Evolutionary conservation across 768 basidiomycete species (phyloP).

Genomic region (Rhizopogon vinicolor): DNA sequence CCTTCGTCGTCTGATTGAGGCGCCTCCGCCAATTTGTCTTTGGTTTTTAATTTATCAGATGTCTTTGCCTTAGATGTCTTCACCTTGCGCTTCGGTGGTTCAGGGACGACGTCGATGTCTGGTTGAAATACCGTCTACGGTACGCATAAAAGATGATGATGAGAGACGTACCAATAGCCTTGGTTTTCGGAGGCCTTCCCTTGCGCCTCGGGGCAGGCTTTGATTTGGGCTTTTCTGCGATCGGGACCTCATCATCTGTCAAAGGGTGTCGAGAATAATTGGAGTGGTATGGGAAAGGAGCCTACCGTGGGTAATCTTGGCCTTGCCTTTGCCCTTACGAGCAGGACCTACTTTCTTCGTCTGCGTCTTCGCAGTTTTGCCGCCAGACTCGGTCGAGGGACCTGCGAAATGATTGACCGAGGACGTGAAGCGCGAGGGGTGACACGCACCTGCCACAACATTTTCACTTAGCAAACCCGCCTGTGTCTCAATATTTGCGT

Average conservation of each 20-base stretch:
- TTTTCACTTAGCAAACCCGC: background rate
- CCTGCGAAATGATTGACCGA: background rate
- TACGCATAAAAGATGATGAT: background rate
- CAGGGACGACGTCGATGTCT: background rate
- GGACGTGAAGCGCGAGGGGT: background rate
- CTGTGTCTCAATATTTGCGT: background rate
- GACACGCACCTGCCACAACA: background rate
- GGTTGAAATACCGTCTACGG: background rate
- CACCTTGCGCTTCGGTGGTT: conserved; percentile 1
- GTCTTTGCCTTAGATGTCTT: background rate
- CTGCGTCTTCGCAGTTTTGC: background rate
- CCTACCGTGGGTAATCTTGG: background rate
- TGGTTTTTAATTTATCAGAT: conserved; percentile 2
- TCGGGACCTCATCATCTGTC: background rate
- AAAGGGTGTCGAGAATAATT: background rate
- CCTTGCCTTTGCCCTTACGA: background rate
- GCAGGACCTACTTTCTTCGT: background rate
- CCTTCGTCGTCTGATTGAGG: conserved; percentile 21
- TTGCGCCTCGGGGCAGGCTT: conserved; percentile 14
- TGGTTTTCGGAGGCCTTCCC: conserved; percentile 8
- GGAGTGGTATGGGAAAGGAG: background rate
- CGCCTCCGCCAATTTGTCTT: conserved; percentile 2
- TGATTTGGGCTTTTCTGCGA: background rate
- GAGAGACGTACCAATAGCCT: conserved; percentile 1
- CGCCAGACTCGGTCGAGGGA: background rate